phyloP scores from a whole-genome alignment of 2,329 filamentous ascomycete genomes.

The Colletotrichum sojae region DNA sequence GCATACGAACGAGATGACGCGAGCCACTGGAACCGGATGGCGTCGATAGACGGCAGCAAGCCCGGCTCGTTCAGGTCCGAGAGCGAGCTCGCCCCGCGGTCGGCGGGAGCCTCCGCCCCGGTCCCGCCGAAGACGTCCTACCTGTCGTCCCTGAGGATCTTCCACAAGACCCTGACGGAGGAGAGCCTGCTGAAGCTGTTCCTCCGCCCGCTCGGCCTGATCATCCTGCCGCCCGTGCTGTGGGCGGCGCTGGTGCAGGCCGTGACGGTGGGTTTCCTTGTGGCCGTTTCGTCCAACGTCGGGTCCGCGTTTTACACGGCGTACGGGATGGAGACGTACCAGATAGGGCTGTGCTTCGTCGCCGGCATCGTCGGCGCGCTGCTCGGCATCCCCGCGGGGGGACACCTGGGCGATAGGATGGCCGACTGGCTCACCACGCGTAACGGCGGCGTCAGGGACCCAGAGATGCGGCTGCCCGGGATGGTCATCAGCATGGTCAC shows the following conservation, averaged over 20 bases:
- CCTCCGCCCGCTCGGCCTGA: conserved; percentile 63
- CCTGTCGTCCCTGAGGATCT: conserved; percentile 56
- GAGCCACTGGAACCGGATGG: conserved; percentile 20
- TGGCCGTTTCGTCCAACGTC: conserved; percentile 69
- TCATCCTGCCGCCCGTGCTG: conserved; percentile 66
- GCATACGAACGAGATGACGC: conserved; percentile 55
- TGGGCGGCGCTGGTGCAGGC: conserved; percentile 69
- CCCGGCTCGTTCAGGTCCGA: conserved; percentile 38
- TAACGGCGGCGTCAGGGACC: conserved; percentile 70
- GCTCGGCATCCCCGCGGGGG: conserved; percentile 65
- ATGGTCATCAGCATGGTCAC: conserved; percentile 66
- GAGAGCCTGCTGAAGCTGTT: conserved; percentile 64
- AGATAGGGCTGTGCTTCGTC: conserved; percentile 67
- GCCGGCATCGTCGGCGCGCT: conserved; percentile 62
- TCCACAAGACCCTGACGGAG: conserved; percentile 56
- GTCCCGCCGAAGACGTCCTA: conserved; percentile 48
- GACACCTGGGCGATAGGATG: conserved; percentile 61
- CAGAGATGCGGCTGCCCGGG: conserved; percentile 72
- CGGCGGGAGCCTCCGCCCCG: neutral
- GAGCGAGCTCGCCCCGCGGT: conserved; percentile 38
- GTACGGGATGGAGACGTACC: conserved; percentile 61
- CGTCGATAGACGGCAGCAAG: conserved; percentile 24
- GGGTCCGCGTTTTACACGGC: conserved; percentile 57
- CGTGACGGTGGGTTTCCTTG: conserved; percentile 69
- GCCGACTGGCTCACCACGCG: conserved; percentile 64